Conservation (phyloP, 768 basidiomycete species). For the Leccinellum rugosiceps region DNA sequence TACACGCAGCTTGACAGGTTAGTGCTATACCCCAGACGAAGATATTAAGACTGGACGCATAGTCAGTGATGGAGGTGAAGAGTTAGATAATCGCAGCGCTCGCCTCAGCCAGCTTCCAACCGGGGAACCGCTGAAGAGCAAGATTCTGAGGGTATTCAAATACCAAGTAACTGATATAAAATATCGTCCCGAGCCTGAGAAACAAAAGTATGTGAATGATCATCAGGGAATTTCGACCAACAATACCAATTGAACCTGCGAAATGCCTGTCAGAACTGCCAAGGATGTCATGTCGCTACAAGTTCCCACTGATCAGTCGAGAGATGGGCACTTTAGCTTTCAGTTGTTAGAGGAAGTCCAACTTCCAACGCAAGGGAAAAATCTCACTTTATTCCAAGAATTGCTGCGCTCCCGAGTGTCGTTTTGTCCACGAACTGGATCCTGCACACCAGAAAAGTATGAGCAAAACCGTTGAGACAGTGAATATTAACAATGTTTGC, state of each 20-base stretch:
- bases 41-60: constrained; percentile 53
- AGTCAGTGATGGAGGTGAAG: not conserved
- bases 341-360: not conserved
- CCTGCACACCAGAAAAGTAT: constrained; percentile 32
- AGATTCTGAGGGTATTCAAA: constrained; percentile 78
- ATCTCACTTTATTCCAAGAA: constrained; percentile 64
- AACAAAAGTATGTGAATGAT: not conserved
- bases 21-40: constrained; percentile 62
- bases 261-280: not conserved
- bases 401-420: constrained; percentile 62
- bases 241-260: constrained; percentile 63
- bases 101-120: constrained; percentile 83
- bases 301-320: constrained; percentile 57
- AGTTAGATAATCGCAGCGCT: constrained; percentile 4
- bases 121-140: constrained; percentile 65
- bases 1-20: constrained; percentile 65
- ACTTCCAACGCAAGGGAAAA: not conserved
- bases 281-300: not conserved
- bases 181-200: constrained; percentile 68
- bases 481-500: too few relatives aligned
- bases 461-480: not conserved
- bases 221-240: not conserved
- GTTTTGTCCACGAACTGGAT: constrained; percentile 82
- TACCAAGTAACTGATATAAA: constrained; percentile 65
- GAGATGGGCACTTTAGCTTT: constrained; percentile 54